Conservation (phyloP, 1,284 basidiomycete species). For the Heterobasidion occidentale region DNA sequence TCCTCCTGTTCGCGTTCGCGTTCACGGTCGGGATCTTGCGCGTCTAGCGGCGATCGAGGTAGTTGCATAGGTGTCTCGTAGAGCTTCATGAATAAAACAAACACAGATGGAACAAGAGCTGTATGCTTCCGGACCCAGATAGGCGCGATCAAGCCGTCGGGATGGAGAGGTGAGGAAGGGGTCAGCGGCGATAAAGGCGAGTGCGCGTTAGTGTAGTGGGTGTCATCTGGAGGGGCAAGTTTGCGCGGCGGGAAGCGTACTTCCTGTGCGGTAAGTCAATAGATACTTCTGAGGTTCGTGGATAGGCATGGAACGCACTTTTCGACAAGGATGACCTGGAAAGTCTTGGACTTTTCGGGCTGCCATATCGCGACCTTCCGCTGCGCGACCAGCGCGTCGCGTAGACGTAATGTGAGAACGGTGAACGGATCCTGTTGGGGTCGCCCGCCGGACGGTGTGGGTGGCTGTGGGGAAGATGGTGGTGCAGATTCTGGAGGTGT, state of each 20-base stretch:
- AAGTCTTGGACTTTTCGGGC: slow-evolving; percentile 61
- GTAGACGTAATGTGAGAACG: slow-evolving; percentile 44
- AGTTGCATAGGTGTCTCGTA: slow-evolving; percentile 50
- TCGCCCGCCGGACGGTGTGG: slow-evolving; percentile 17
- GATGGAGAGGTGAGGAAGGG: slow-evolving; percentile 81
- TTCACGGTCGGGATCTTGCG: slow-evolving; percentile 41
- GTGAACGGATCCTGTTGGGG: slow-evolving; percentile 49
- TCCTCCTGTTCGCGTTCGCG: slow-evolving; percentile 57
- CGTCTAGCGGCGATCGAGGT: slow-evolving; percentile 44
- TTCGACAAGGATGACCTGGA: slow-evolving; percentile 81
- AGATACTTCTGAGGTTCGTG: not conserved
- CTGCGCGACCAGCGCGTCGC: slow-evolving; percentile 54
- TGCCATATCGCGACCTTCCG: slow-evolving; percentile 58
- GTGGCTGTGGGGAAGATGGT: slow-evolving; percentile 15
- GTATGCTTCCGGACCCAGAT: slow-evolving; percentile 97
- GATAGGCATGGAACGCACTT: slow-evolving; percentile 29
- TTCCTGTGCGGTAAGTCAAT: slow-evolving; percentile 27
- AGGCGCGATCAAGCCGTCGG: slow-evolving; percentile 92
- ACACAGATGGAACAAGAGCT: slow-evolving; percentile 84
- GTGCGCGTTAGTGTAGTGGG: slow-evolving; percentile 47
- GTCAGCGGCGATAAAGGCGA: slow-evolving; percentile 90
- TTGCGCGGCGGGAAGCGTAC: slow-evolving; percentile 86
- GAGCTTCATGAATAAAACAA: slow-evolving; percentile 83
- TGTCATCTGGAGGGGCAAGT: slow-evolving; percentile 48
- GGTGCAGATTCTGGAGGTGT: slow-evolving; percentile 13